Evolutionary conservation across 2,329 filamentous ascomycete genomes (phyloP), one percentile per base, ranked within the genome.

Genomic region (Neocatenulostroma microsporum): DNA sequence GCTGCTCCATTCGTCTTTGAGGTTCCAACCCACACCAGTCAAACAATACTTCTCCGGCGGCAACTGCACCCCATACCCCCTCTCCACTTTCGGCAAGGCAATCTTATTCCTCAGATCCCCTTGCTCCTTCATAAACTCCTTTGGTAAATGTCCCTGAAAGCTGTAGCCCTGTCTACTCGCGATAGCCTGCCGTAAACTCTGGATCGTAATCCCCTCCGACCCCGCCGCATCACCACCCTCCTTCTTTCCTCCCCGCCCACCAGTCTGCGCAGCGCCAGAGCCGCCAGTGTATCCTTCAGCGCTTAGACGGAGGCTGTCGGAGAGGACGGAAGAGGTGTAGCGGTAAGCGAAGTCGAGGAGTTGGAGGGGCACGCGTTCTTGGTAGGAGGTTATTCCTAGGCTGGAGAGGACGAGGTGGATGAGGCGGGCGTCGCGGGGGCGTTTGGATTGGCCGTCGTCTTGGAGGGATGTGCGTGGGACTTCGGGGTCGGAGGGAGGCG

Each of bases 271-370:
- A 58, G 10, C 56, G 49, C 27, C 60, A 2, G 47, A 42, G 19
- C 42, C 45, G 42, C 15, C 57, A 47, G 74, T 68, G 63, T 84
- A 82, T 6, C 80, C 80, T 58, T 85, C 81, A 5, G 75, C 72
- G 5, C 73, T 71, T 18, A 84, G 73, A 53, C 83, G 79, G 12
- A 84, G 63, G 5, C 78, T 80, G 63, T 87, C 82, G 47, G 68
- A 76, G 14, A 88, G 75, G 23, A 88, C 70, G 39, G 75, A 73
- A 1, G 77, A 78, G 8, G 81, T 84, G 69, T 87, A 84, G 24
- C 84, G 78, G 71, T 91, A 91, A 32, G 84, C 82, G 56, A 89
- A 89, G 66, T 91, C 84, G 58, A 91, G 78, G 32, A 91, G 78
- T 40, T 88, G 78, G 1, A 89, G 73, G 0, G 84, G 84, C 1